phyloP scores from a whole-genome alignment of 2,329 filamentous ascomycete genomes.

The Raffaelea arxii region DNA sequence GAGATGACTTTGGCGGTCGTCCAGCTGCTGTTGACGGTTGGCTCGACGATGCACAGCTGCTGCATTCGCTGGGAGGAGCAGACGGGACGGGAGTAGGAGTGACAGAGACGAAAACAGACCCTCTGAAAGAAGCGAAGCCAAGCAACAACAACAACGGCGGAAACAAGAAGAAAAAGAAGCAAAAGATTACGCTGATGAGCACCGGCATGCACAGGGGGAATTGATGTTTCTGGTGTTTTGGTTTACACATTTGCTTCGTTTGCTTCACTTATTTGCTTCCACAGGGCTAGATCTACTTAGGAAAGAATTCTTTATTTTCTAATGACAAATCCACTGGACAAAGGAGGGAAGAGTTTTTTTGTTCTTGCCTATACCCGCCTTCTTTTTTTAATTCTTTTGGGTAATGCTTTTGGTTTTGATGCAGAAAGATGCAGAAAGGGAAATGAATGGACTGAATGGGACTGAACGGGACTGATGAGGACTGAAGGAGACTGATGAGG shows the following conservation, averaged over 20 bases:
- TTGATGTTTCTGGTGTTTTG: background rate
- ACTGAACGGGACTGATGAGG: no score
- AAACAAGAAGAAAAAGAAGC: slow-evolving; percentile 58
- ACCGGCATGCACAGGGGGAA: slow-evolving; percentile 45
- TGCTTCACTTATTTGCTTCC: background rate
- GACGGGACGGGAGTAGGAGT: background rate
- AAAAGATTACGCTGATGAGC: slow-evolving; percentile 65
- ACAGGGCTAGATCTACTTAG: background rate
- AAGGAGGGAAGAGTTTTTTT: no score
- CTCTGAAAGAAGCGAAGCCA: background rate
- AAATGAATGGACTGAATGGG: no score
- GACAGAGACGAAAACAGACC: background rate
- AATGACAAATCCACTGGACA: no score
- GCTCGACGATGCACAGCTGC: slow-evolving; percentile 71
- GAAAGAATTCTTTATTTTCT: background rate
- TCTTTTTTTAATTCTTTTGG: background rate
- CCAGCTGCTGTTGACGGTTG: slow-evolving; percentile 65
- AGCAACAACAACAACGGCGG: slow-evolving; percentile 19
- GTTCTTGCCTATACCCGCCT: no score
- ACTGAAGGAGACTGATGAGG: no score
- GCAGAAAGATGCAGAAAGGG: background rate
- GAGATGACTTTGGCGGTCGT: background rate
- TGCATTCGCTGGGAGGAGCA: slow-evolving; percentile 57
- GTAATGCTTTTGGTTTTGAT: background rate
- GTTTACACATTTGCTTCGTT: background rate